Evolutionary conservation across 257 asterid genomes (phyloP), one percentile per base, ranked within the genome.

Genomic region (Echites panduratus): DNA sequence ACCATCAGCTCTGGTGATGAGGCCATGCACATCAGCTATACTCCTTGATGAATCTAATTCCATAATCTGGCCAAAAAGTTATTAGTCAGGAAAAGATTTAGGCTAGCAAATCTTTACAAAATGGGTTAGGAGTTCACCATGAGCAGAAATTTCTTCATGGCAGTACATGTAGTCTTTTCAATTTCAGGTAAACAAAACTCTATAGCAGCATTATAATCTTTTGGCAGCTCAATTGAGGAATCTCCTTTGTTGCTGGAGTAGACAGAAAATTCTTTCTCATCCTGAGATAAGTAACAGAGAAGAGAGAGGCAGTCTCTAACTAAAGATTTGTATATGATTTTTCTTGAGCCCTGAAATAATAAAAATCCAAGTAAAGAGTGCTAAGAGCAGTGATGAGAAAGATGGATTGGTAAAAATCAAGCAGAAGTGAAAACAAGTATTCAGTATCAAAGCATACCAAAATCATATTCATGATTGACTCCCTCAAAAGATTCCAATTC

Each of bases 1-100:
- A 47, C 97, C 90, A 84, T 94, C 99, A 70, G 82, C 95, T 80
- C 99, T 83, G 78, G 84, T 89, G 77, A 95, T 91, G 56, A 75
- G 81, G 53, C 97, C 95, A 54, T 82, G 81, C 81, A 79, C 74
- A 85, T 89, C 93, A 63, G 99, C 99, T 19, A 66, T 56, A 73
- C 29, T 73, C 45, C 93, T 82, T 71, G 92, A 86, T 13, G 84
- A 82, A 86, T 94, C 97, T 79, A 91, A 84, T 83, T 91, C 96
- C 84, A 94, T 88, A 67, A 88, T 80, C 97, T 91, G 75, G 63
- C 68, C 74, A 83, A 24, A 70, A 73, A 71, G 72, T 20, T 19
- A 50, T 68, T 56, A 59, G 81, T 72, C 44, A 76, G 68, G 74
- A 45, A 53, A 73, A 70, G 57, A 38, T 49, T 43, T 43, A 35